Evolutionary conservation across 805 yeast genomes (phyloP).

Genomic region (Saccharomycopsis sp.): DNA sequence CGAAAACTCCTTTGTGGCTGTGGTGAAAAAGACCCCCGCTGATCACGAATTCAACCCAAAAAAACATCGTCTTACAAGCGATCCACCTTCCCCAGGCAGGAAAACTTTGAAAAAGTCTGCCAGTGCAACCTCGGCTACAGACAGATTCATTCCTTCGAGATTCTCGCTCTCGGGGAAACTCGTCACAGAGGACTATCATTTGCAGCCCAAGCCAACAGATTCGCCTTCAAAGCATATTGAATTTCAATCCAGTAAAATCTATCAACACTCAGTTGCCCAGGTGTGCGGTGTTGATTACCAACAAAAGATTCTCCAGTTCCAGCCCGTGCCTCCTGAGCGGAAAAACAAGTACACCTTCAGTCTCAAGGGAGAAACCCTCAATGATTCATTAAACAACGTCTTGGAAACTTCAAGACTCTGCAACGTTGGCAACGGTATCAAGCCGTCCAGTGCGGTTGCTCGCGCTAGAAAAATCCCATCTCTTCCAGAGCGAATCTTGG

Average conservation of each 20-base stretch:
- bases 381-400: conserved; percentile 23
- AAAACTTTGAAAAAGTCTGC: conserved; percentile 24
- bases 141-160: conserved; percentile 55
- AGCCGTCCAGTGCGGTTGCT: conserved; percentile 25
- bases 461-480: conserved; percentile 72
- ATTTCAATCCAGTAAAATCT: conserved; percentile 38
- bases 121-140: conserved; percentile 31
- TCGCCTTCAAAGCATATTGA: conserved; percentile 36
- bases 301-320: conserved; percentile 75
- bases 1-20: conserved; percentile 12
- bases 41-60: no score
- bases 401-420: conserved; percentile 19
- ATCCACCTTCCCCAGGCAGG: conserved; percentile 20
- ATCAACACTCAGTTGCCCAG: conserved; percentile 78
- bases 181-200: conserved; percentile 26
- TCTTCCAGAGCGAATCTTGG: conserved; percentile 86
- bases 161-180: conserved; percentile 37
- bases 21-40: no score
- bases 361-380: conserved; percentile 25
- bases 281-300: conserved; percentile 88
- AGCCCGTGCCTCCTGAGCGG: conserved; percentile 73
- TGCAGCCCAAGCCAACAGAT: conserved; percentile 36
- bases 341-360: conserved; percentile 28
- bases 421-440: conserved; percentile 25
- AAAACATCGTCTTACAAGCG: conserved; percentile 24